Base-by-base conservation (phyloP, 805 yeast species). In the Hanseniaspora osmophila region DNA sequence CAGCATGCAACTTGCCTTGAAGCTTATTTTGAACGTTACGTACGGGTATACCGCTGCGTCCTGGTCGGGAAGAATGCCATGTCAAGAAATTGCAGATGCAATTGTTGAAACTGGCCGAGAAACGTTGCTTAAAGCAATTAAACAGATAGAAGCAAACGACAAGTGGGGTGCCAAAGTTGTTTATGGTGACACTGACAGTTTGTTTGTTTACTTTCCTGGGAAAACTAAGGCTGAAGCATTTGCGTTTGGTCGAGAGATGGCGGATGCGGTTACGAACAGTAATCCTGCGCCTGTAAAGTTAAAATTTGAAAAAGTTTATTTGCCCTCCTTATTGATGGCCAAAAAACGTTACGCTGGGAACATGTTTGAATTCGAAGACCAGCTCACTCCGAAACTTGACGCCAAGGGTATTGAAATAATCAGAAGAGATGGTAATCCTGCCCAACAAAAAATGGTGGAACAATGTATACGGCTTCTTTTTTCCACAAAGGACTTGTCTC, bases 361-460 rank as follows among this genome's bases (percentile, higher is more conserved):
- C 57, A 71, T 82, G 38, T 90, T 73, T 61, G 95, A 84, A 51
- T 54, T 59, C 15, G 72, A 69, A 29, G 63, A 61, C 13, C 87
- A 82, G 52, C 51, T 44, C 2, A 63, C 49, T 6, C 85, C 96
- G 0, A 70, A 62, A 32, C 87, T 92, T 60, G 97, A 92, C 65
- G 96, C 98, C 0, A 92, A 92, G 53, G 98, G 98, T 1, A 87
- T 86, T 11, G 98, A 92, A 57, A 92, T 97, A 0, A 84, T 92
- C 0, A 64, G 98, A 51, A 66, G 98, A 51, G 98, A 92, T 62
- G 97, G 97, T 0, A 82, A 88, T 22, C 94, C 94, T 0, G 95
- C 95, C 0, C 94, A 84, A 51, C 94, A 78, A 61, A 79, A 80
- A 52, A 78, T 92, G 16, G 78, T 84, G 30, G 94, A 85, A 49